Evolutionary conservation across 305 asterid genomes (phyloP), one percentile per base, ranked within the genome.

Genomic region (Fraxinus velutina): DNA sequence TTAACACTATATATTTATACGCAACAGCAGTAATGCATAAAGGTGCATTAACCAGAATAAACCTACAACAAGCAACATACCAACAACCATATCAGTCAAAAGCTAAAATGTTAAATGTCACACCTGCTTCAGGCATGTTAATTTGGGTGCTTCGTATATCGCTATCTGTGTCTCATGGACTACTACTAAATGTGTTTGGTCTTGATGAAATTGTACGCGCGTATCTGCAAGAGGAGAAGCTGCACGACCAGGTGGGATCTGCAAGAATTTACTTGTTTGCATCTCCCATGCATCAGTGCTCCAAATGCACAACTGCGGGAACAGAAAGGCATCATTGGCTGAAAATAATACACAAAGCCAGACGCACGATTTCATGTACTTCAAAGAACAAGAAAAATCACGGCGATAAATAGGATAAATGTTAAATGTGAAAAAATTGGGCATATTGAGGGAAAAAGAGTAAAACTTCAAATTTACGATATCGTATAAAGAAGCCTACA

Each of bases 151-250:
- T 52, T 52, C 64, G 5, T 52, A 52, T 52, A 52, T 52, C 5
- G 64, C 94, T 77, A 89, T 91, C 82, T 91, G 94, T 10, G 93
- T 87, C 85, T 89, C 94, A 70, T 89, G 94, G 27, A 88, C 92
- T 44, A 84, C 64, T 52, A 52, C 9, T 52, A 52, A 52, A 52
- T 52, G 64, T 52, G 64, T 1, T 52, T 52, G 64, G 24, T 52
- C 64, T 52, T 52, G 64, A 6, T 52, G 64, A 52, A 52, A 52
- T 52, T 52, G 64, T n/a, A 52, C 94, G 39, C 91, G 90, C 9
- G 94, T 91, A 82, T 91, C 94, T 37, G 92, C 90, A 84, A 85
- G 87, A 74, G 90, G 89, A 42, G 91, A 86, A 52, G 64, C 64
- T 5, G 64, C 64, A n/a, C 24, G 64, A 52, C 93, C 92, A 80